These are phyloP conservation scores for Gaeumannomyces sp. DNA, from an alignment of 2,329 filamentous ascomycete species.

Conservation along the genomic window DNA sequence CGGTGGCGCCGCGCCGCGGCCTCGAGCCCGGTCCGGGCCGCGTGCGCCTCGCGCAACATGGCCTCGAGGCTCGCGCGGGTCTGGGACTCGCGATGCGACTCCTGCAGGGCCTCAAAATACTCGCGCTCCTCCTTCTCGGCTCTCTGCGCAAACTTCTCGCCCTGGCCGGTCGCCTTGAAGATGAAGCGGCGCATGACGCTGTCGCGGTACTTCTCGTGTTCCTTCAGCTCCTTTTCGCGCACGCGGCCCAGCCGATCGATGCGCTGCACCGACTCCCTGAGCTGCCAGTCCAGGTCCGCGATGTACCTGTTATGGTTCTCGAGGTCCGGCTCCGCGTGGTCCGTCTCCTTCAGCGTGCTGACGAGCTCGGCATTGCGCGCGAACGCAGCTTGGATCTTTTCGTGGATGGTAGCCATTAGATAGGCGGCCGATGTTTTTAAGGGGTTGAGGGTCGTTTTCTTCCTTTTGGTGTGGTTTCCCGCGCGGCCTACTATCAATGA, in stretches of 20 bases:
- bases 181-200: slow-evolving; percentile 42
- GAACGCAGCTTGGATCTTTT: slow-evolving; percentile 33
- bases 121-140: slow-evolving; percentile 49
- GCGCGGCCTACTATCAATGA: not conserved
- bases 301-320: slow-evolving; percentile 40
- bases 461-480: no score
- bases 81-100: slow-evolving; percentile 38
- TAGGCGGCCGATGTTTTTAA: not conserved
- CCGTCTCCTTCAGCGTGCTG: slow-evolving; percentile 38
- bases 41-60: slow-evolving; percentile 34
- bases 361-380: slow-evolving; percentile 38
- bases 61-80: slow-evolving; percentile 32
- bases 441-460: not conserved
- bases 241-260: slow-evolving; percentile 33
- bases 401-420: slow-evolving; percentile 25
- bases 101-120: slow-evolving; percentile 46
- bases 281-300: slow-evolving; percentile 36
- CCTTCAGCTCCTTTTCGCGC: slow-evolving; percentile 41
- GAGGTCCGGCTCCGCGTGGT: slow-evolving; percentile 40
- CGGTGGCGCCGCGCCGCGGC: slow-evolving; percentile 27
- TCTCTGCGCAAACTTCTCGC: slow-evolving; percentile 40
- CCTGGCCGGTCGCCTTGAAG: slow-evolving; percentile 43
- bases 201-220: slow-evolving; percentile 47
- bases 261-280: slow-evolving; percentile 28
- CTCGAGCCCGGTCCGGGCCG: slow-evolving; percentile 30